Percentiles rank a stretch among this genome's conserved stretches.
Conservation (phyloP, 305 asterid genomes). For the Striga hermonthica region DNA sequence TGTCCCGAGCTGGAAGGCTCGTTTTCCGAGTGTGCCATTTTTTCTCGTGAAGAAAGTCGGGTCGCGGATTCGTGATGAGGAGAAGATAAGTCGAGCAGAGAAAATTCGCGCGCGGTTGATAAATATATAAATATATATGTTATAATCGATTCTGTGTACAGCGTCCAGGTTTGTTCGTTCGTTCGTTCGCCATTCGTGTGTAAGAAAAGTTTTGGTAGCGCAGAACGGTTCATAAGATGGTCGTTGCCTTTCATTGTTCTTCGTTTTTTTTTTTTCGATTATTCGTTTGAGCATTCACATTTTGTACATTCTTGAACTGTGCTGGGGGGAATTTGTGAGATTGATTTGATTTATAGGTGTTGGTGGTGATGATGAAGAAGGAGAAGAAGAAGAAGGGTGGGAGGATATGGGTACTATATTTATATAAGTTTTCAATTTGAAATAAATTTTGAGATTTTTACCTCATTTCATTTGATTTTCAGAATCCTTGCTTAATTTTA, state of each 20-base stretch:
- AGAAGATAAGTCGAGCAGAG: too few relatives aligned
- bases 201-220: conserved; percentile 95
- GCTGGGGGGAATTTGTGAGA: conserved; percentile 37
- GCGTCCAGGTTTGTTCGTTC: conserved; percentile 47
- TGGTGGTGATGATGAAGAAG: too few relatives aligned
- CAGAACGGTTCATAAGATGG: conserved; percentile 40
- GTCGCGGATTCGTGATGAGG: too few relatives aligned
- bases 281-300: conserved; percentile 38
- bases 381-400: conserved; percentile 28
- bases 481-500: too few relatives aligned
- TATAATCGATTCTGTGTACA: conserved; percentile 55
- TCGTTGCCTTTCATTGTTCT: conserved; percentile 35
- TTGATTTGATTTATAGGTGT: conserved; percentile 34
- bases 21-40: too few relatives aligned
- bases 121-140: neutral
- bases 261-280: conserved; percentile 30
- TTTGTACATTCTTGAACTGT: conserved; percentile 60
- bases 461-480: too few relatives aligned
- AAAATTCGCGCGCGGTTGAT: too few relatives aligned
- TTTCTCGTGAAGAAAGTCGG: too few relatives aligned
- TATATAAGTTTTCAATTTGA: too few relatives aligned
- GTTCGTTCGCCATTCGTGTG: conserved; percentile 44
- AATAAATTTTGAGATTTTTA: too few relatives aligned
- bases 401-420: neutral
- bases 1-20: too few relatives aligned